These are phyloP conservation scores for Paraglomus occultum DNA, from an alignment of 192 early-diverging fungal genomes.

Conservation along the genomic window DNA sequence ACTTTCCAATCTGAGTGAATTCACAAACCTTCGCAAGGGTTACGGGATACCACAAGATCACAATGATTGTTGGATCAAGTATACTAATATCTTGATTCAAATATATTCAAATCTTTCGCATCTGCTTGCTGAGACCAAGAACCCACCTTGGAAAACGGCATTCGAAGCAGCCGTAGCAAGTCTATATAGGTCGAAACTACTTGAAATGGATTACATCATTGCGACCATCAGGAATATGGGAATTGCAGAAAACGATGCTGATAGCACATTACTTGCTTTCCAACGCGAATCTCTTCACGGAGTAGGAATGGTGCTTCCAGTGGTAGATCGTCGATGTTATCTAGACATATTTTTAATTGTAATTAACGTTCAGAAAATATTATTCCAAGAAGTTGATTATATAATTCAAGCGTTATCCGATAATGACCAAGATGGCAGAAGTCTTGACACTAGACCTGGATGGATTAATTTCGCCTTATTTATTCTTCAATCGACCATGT, in stretches of 20 bases:
- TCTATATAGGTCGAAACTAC: neutral
- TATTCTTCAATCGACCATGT: constrained; percentile 2
- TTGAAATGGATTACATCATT: constrained; percentile 6
- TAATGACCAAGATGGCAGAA: no score
- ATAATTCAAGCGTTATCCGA: constrained; percentile 13
- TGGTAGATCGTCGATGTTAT: neutral
- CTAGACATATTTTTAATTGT: constrained; percentile 20
- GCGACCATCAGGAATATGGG: neutral
- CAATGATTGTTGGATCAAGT: neutral
- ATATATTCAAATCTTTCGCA: neutral
- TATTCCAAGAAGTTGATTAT: constrained; percentile 10
- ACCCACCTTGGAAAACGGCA: constrained; percentile 22
- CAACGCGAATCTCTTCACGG: neutral
- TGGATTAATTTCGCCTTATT: constrained; percentile 1
- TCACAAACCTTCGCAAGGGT: neutral
- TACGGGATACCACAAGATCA: neutral
- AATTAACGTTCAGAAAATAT: constrained; percentile 15
- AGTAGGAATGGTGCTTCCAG: neutral
- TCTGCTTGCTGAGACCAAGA: neutral
- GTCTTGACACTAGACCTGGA: no score
- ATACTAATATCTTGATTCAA: neutral
- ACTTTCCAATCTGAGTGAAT: neutral
- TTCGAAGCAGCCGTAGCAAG: constrained; percentile 24
- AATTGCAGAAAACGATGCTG: neutral
- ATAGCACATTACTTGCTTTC: neutral